Percentiles rank a stretch among this genome's conserved stretches.
Conservation (phyloP, 306 rosid species). For the Medicago truncatula region MtrunA17r5.0-ANR NC_053044.1:36016001-36016500, state of each 20-base stretch:
- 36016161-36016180: conserved; percentile 66
- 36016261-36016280: conserved; percentile 99
- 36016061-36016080: conserved; percentile 14
- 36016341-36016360: neutral
- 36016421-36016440: no score
- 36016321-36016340: neutral
- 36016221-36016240: conserved; percentile 94
- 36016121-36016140: neutral
- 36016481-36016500: no score
- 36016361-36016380: neutral
- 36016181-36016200: conserved; percentile 66
- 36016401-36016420: no score
- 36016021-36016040: neutral
- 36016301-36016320: neutral
- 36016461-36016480: no score
- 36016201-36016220: conserved; percentile 83
- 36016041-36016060: neutral
- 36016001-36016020: conserved; percentile 13
- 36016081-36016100: neutral
- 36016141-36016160: no score
- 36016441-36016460: no score
- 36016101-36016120: neutral
- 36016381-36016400: neutral
- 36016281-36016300: conserved; percentile 44
- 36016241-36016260: conserved; percentile 91